Evolutionary conservation across 371 early-diverging fungal genomes (phyloP).

Genomic region (Batkoa obscura): DNA sequence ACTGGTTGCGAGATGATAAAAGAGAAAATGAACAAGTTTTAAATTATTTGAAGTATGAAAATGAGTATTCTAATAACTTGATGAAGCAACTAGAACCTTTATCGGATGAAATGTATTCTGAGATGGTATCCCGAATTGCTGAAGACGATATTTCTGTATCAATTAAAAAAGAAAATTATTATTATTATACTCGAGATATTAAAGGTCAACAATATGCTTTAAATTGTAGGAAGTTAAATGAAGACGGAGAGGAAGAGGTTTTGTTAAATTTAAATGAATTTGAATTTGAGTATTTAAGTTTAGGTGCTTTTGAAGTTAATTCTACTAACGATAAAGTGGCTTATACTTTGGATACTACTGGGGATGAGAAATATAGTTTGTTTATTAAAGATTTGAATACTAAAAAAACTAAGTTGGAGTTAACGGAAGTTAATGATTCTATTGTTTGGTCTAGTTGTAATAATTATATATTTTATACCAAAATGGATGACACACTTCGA

Average conservation of each 20-base stretch:
- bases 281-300: background rate
- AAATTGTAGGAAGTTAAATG: background rate
- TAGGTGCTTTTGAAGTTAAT: background rate
- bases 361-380: slow-evolving; percentile 29
- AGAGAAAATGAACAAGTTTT: slow-evolving; percentile 1
- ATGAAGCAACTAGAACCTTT: background rate
- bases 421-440: slow-evolving; percentile 26
- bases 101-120: background rate
- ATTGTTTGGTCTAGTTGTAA: slow-evolving; percentile 29
- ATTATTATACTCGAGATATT: background rate
- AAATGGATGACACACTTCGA: slow-evolving; percentile 26
- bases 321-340: slow-evolving; percentile 24
- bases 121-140: background rate
- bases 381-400: slow-evolving; percentile 24
- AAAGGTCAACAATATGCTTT: slow-evolving; percentile 6
- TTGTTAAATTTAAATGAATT: slow-evolving; percentile 4
- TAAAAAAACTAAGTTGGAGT: slow-evolving; percentile 16
- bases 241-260: background rate
- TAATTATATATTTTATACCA: slow-evolving; percentile 22
- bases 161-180: background rate
- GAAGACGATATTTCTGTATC: slow-evolving; percentile 2
- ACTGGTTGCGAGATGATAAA: slow-evolving; percentile 2
- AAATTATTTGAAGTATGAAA: background rate
- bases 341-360: slow-evolving; percentile 27
- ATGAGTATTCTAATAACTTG: slow-evolving; percentile 1